phyloP scores from a whole-genome alignment of 176 grass and related monocot genomes.

The Zizania latifolia region DNA sequence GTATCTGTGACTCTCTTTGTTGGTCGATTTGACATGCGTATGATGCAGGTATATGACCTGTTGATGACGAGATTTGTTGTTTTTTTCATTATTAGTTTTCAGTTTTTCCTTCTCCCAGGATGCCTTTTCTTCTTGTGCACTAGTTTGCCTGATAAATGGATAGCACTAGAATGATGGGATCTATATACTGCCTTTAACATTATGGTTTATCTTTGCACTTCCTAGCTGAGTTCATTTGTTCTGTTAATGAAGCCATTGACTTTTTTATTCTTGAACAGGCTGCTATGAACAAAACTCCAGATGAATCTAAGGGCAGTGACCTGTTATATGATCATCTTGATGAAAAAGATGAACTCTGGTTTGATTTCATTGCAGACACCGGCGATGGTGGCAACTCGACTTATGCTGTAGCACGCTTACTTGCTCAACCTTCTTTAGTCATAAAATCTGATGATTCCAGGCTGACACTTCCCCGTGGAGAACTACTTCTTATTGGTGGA shows the following conservation, averaged over 20 bases:
- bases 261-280: conserved; percentile 49
- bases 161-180: not conserved
- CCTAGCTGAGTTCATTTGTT: not conserved
- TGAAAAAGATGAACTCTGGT: conserved; percentile 89
- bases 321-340: conserved; percentile 75
- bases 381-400: conserved; percentile 92
- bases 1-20: conserved; percentile 95
- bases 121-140: not conserved
- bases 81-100: not conserved
- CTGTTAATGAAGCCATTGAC: conserved; percentile 19
- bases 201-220: conserved; percentile 3
- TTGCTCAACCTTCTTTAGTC: conserved; percentile 69
- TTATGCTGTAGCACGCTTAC: conserved; percentile 75
- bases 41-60: conserved; percentile 81
- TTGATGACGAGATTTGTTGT: not conserved
- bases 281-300: conserved; percentile 85
- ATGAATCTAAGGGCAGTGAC: conserved; percentile 65
- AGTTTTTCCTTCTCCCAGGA: not conserved
- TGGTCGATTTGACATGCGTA: conserved; percentile 97
- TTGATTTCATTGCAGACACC: conserved; percentile 97
- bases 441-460: conserved; percentile 42
- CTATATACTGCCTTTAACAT: conserved; percentile 2
- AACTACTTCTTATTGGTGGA: conserved; percentile 62
- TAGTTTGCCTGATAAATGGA: not conserved
- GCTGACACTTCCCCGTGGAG: conserved; percentile 48